Evolutionary conservation across 2,329 filamentous ascomycete species (phyloP).

Genomic region (Pyrenochaeta sp.): DNA sequence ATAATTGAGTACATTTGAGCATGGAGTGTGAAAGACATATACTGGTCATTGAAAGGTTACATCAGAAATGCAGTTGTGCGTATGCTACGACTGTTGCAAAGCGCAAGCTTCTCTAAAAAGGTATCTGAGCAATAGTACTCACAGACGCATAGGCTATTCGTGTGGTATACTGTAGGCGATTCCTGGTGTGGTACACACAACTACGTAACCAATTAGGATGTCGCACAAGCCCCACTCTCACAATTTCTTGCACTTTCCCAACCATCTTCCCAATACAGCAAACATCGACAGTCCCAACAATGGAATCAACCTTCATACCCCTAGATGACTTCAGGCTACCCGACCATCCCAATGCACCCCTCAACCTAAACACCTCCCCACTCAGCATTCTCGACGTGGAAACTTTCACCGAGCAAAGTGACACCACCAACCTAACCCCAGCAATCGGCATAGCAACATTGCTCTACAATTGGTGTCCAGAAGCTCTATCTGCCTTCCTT

Average conservation of each 20-base stretch:
- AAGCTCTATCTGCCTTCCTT: slow-evolving; percentile 25
- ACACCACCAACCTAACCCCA: slow-evolving; percentile 7
- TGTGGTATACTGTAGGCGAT: neutral
- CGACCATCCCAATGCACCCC: slow-evolving; percentile 15
- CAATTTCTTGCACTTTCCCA: slow-evolving; percentile 11
- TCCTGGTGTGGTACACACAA: neutral
- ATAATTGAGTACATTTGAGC: neutral
- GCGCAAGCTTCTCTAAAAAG: too few species aligned
- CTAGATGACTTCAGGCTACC: slow-evolving; percentile 20
- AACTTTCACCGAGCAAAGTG: slow-evolving; percentile 1
- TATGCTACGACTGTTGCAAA: too few species aligned
- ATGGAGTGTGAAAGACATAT: too few species aligned
- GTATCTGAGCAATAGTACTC: too few species aligned
- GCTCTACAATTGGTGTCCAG: slow-evolving; percentile 30
- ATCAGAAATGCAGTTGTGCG: too few species aligned
- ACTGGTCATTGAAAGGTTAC: too few species aligned
- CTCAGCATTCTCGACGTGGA: slow-evolving; percentile 16
- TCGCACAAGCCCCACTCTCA: slow-evolving; percentile 6
- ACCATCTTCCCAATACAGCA: slow-evolving; percentile 1
- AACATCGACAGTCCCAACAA: neutral
- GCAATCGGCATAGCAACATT: slow-evolving; percentile 28
- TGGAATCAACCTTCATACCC: slow-evolving; percentile 4
- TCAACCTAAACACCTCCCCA: slow-evolving; percentile 13
- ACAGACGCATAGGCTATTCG: neutral
- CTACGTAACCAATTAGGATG: slow-evolving; percentile 7